These are phyloP conservation scores for Kwoniella europaea DNA, from an alignment of 768 basidiomycete species.

Conservation along the genomic window DNA sequence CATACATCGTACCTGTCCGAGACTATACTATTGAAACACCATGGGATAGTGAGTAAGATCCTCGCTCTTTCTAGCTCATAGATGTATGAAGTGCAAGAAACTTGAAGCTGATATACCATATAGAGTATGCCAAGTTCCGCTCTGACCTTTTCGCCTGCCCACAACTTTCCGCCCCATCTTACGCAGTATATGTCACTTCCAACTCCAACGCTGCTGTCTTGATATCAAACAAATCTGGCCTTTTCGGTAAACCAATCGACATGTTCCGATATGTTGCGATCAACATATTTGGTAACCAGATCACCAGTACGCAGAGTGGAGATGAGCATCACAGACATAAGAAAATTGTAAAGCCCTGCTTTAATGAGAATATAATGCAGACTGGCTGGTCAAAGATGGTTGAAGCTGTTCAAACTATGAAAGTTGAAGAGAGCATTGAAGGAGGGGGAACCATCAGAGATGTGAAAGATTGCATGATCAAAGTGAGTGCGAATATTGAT, in stretches of 20 bases:
- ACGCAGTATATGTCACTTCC: constrained; percentile 32
- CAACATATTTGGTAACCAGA: constrained; percentile 31
- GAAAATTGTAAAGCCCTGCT: constrained; percentile 31
- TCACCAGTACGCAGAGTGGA: constrained; percentile 11
- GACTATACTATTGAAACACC: constrained; percentile 29
- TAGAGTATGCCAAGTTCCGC: constrained; percentile 30
- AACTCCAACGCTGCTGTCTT: constrained; percentile 1
- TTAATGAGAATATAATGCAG: constrained; percentile 14
- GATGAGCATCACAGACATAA: constrained; percentile 31
- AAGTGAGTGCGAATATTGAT: too few relatives aligned
- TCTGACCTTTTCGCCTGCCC: constrained; percentile 36
- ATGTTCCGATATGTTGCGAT: constrained; percentile 27
- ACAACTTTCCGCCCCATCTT: constrained; percentile 25
- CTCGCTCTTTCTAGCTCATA: not conserved
- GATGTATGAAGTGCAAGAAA: not conserved
- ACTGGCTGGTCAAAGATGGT: not conserved
- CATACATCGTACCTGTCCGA: constrained; percentile 26
- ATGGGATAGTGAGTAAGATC: constrained; percentile 31
- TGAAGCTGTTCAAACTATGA: not conserved
- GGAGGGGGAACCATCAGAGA: not conserved
- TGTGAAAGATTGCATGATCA: not conserved
- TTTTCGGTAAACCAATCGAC: constrained; percentile 23
- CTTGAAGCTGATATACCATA: not conserved
- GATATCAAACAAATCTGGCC: constrained; percentile 4
- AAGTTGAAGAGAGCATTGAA: not conserved